Evolutionary conservation across 306 rosid genomes (phyloP), one percentile per base, ranked within the genome.

Genomic region (Pyrus betulifolia): DNA sequence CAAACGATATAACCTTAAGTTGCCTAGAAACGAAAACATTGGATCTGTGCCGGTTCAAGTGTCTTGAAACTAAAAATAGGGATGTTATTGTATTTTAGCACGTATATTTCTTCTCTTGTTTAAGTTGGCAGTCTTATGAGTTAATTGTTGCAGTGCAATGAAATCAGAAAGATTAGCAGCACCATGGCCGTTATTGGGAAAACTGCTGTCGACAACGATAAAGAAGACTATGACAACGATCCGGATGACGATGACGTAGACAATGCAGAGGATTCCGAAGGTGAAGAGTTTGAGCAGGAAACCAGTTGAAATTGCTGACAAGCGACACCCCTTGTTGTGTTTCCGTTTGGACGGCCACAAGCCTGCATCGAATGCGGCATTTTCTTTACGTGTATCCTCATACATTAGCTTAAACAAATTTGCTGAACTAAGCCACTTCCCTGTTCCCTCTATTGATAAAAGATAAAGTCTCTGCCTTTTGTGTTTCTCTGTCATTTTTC

Each of bases 241-340:
- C 93, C 87, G 0, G 92, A 86, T 9, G 92, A 88, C 5, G 88
- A 86, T 25, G 97, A 93, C 23, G 88, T 80, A 0, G 98, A 91
- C 85, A 89, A 91, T 75, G 97, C 86, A 67, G 98, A 92, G 73
- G 97, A 91, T 68, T 88, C 96, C 7, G 98, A 91, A 69, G 97
- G 93, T 5, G 98, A 94, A 86, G 97, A 94, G 31, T 91, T 90
- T 80, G 98, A 92, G 88, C 97, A 90, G 77, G 98, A 94, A 90
- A 90, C 97, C 31, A 87, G 91, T 74, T 94, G 87, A 94, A 84
- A 67, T 71, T 64, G 46, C 61, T 82, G 76, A 45, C 17, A 58
- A 10, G 21, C 21, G 21, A 19, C 12, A 21, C 14, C 14, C 33
- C 77, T 35, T 11, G 3, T 19, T 55, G 71, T 59, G 70, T 27